These are phyloP conservation scores for Penicillium taxi DNA, from an alignment of 495 filamentous ascomycete genomes.

Conservation along the genomic window DNA sequence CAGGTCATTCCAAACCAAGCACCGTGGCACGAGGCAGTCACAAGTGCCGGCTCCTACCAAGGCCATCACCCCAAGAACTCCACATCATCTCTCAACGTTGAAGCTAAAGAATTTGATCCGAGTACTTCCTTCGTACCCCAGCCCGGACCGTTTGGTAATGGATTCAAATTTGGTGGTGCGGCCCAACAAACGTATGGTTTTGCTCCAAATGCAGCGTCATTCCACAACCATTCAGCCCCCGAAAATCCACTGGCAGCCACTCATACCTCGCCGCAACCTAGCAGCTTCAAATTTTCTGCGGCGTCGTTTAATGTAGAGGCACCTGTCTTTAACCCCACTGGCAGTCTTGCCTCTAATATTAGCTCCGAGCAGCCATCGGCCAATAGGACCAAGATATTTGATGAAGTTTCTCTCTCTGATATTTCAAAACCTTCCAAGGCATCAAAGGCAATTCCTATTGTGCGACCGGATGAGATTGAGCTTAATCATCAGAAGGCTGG, in stretches of 20 bases:
- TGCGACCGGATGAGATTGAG: slow-evolving; percentile 51
- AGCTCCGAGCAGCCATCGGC: slow-evolving; percentile 17
- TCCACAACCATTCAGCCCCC: slow-evolving; percentile 36
- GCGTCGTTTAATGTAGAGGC: slow-evolving; percentile 74
- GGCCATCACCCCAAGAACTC: slow-evolving; percentile 58
- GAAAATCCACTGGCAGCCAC: slow-evolving; percentile 7
- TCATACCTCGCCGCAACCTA: slow-evolving; percentile 20
- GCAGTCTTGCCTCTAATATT: slow-evolving; percentile 20
- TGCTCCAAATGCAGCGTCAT: slow-evolving; percentile 62
- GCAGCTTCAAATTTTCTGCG: slow-evolving; percentile 68
- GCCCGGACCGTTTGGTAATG: slow-evolving; percentile 47
- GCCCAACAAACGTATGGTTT: slow-evolving; percentile 35
- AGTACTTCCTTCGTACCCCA: slow-evolving; percentile 52
- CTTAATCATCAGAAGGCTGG: slow-evolving; percentile 14
- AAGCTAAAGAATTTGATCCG: slow-evolving; percentile 82
- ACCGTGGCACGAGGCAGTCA: slow-evolving; percentile 35
- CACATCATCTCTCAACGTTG: slow-evolving; percentile 73
- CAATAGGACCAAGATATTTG: slow-evolving; percentile 56
- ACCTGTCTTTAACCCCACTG: slow-evolving; percentile 64
- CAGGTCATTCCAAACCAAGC: slow-evolving; percentile 27
- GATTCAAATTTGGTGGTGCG: slow-evolving; percentile 44
- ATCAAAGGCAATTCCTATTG: slow-evolving; percentile 76
- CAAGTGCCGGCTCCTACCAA: slow-evolving; percentile 32
- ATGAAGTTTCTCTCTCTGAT: slow-evolving; percentile 61
- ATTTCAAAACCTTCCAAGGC: slow-evolving; percentile 55